Conservation (phyloP, 768 basidiomycete species). For the Mycena floridula region DNA sequence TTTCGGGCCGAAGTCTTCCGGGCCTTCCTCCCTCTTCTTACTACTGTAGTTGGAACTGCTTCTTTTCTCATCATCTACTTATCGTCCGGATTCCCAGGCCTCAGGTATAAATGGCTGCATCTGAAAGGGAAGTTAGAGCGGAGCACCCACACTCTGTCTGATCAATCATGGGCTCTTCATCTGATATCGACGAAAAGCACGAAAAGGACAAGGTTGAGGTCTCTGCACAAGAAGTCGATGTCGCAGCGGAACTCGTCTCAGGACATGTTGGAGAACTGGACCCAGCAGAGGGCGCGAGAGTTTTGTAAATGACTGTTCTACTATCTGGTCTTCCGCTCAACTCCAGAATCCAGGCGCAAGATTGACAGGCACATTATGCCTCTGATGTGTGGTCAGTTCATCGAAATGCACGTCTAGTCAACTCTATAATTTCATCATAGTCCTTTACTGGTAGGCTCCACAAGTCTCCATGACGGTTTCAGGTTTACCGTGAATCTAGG, state of each 20-base stretch:
- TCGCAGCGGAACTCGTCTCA: conserved; percentile 52
- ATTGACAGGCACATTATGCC: conserved; percentile 65
- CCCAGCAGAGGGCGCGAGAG: conserved; percentile 41
- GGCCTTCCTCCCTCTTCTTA: too few species aligned
- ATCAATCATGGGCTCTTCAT: conserved; percentile 6
- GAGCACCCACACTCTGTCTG: too few species aligned
- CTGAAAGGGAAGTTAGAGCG: too few species aligned
- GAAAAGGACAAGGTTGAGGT: conserved; percentile 16
- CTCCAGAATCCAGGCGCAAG: conserved; percentile 46
- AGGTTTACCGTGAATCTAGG: conserved; percentile 27
- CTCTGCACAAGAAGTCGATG: conserved; percentile 48
- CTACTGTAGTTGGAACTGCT: too few species aligned
- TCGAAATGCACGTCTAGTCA: background rate
- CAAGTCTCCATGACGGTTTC: background rate
- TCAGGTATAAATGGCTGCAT: too few species aligned
- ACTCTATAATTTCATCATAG: conserved; percentile 21
- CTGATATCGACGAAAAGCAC: conserved; percentile 19
- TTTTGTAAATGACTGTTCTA: conserved; percentile 33
- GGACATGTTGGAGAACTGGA: conserved; percentile 39
- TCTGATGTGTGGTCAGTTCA: conserved; percentile 68
- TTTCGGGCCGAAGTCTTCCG: too few species aligned
- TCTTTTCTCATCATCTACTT: too few species aligned
- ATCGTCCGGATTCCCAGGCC: too few species aligned
- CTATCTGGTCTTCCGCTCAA: background rate
- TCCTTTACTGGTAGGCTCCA: conserved; percentile 44